A percentile compares a stretch with the other conserved stretches of the same genome.
Evolutionary conservation across 2,329 filamentous ascomycete species (phyloP).

Genomic region (Cercospora citrullina): DNA sequence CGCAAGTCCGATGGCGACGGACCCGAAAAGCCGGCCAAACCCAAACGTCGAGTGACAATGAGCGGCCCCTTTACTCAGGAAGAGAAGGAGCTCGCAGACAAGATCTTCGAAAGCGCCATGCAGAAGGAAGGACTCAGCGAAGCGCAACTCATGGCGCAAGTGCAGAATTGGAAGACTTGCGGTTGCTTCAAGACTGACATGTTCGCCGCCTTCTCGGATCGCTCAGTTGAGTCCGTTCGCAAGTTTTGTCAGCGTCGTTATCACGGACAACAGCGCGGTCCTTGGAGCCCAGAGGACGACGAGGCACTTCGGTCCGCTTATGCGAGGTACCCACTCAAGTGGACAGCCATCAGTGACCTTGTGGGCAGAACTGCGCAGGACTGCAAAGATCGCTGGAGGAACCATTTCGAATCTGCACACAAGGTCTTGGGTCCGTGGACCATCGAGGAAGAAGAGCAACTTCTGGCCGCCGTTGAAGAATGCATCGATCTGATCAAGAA

Average conservation of each 20-base stretch:
- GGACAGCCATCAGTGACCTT: slow-evolving; percentile 61
- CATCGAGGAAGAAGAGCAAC: slow-evolving; percentile 57
- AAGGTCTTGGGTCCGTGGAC: slow-evolving; percentile 60
- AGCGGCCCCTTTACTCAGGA: slow-evolving; percentile 22
- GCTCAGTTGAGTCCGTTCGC: slow-evolving; percentile 39
- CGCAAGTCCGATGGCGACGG: slow-evolving; percentile 1
- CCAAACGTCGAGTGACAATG: slow-evolving; percentile 9
- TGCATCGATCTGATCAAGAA: slow-evolving; percentile 51
- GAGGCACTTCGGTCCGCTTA: slow-evolving; percentile 53
- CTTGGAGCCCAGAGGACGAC: slow-evolving; percentile 62
- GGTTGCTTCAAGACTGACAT: slow-evolving; percentile 35
- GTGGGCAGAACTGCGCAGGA: slow-evolving; percentile 67
- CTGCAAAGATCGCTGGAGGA: slow-evolving; percentile 68
- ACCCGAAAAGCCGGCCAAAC: background rate
- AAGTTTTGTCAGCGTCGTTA: slow-evolving; percentile 60
- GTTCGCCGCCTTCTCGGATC: slow-evolving; percentile 37
- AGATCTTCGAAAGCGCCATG: slow-evolving; percentile 30
- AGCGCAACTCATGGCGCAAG: slow-evolving; percentile 26
- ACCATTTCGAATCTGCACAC: slow-evolving; percentile 61
- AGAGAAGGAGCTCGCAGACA: slow-evolving; percentile 33
- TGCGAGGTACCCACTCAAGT: slow-evolving; percentile 56
- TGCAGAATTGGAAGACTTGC: slow-evolving; percentile 36
- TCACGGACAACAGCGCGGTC: slow-evolving; percentile 62
- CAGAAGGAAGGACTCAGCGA: slow-evolving; percentile 21
- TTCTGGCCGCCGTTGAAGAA: slow-evolving; percentile 56